phyloP scores from a whole-genome alignment of 805 yeast genomes.

The Barnettozyma populi region DNA sequence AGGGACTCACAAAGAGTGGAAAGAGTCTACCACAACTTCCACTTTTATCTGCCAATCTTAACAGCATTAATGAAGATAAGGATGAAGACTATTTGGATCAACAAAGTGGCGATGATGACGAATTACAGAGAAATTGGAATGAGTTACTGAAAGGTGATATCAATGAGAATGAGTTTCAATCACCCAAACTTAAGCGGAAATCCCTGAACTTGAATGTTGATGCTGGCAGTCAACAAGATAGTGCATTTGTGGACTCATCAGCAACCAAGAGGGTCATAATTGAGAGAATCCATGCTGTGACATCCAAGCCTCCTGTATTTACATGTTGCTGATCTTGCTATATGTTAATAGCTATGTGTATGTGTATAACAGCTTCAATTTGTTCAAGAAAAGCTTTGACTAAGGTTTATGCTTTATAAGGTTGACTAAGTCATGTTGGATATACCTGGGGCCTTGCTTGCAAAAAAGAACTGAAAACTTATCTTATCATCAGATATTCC shows the following conservation, averaged over 20 bases:
- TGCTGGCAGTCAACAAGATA: slow-evolving; percentile 4
- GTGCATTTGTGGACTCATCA: slow-evolving; percentile 9
- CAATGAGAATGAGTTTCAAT: slow-evolving; percentile 22
- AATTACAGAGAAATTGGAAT: slow-evolving; percentile 28
- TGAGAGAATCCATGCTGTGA: slow-evolving; percentile 53
- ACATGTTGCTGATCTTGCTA: slow-evolving; percentile 49
- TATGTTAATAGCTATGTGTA: no score
- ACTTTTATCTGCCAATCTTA: neutral
- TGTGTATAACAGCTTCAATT: no score
- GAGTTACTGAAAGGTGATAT: slow-evolving; percentile 27
- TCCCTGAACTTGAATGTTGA: slow-evolving; percentile 9
- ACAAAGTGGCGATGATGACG: slow-evolving; percentile 3
- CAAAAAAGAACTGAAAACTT: no score
- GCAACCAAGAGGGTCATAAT: slow-evolving; percentile 44
- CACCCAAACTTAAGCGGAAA: slow-evolving; percentile 2
- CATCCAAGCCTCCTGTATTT: slow-evolving; percentile 55
- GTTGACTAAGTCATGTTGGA: no score
- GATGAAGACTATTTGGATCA: neutral
- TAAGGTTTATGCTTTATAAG: neutral
- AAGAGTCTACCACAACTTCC: neutral
- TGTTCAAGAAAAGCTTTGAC: no score
- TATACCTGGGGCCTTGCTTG: no score
- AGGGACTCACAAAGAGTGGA: slow-evolving; percentile 1
- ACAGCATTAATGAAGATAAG: slow-evolving; percentile 2
- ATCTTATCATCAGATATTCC: no score